Base-by-base conservation (phyloP, 768 basidiomycete species). In the Serendipita sp. region DNA sequence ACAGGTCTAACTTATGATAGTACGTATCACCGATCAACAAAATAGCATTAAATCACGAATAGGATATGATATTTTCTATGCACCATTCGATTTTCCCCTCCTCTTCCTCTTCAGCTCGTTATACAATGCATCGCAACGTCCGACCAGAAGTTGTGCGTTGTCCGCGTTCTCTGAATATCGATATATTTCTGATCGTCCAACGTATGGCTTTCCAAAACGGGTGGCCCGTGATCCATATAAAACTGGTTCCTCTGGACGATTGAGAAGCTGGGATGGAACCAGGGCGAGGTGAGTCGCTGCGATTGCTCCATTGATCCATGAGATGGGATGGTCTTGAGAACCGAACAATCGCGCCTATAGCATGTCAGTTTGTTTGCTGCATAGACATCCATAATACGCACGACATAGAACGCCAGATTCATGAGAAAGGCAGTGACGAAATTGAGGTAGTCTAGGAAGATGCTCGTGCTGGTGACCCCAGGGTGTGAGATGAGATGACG, bases 401-500 rank as follows among this genome's bases (percentile, higher is more conserved):
- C 63, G 34, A 63, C 2, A 18, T 38, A 60, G 47, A 64, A 64
- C 32, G 48, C 45, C 45, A 58, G 41, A 2, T n/a, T 16, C 56
- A 60, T 60, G 38, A 48, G n/a, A 65, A 32, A 35, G 30, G 28
- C 30, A 30, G 16, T 45, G 28, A 48, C 10, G 3, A n/a, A 63
- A 47, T 67, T 68, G 53, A 70, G 35, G 15, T n/a, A 63, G 35
- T 54, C 3, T 8, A 44, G 35, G 11, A 16, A 67, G 60, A 92
- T 83, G 53, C 83, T 83, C 0, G 88, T 88, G 44, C 77, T 76
- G 51, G 79, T 83, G 16, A 90, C 78, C 2, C 87, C 89, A 1
- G 91, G 91, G 60, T 88, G 81, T 11, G 81, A 78, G 62, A 82
- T 71, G 65, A 88, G 75, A 71, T 92, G 88, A 48, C 84, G 78